These are phyloP conservation scores for Vigna trinervia DNA, from an alignment of 306 rosid genomes.

Conservation along the genomic window DNA sequence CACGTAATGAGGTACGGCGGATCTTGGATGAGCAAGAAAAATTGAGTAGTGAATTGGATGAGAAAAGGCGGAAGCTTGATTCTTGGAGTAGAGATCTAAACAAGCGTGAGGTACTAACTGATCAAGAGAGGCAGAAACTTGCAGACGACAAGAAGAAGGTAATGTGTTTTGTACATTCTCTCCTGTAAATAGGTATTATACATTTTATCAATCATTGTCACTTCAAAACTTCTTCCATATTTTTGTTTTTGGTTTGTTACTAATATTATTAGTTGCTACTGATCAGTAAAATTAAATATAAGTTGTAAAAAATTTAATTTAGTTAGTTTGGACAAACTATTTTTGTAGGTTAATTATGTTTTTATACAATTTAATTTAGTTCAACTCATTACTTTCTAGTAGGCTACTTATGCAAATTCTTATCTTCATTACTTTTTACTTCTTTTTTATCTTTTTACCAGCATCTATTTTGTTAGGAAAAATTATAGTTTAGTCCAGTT, in stretches of 20 bases:
- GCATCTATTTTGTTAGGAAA: no score
- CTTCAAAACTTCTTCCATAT: slow-evolving; percentile 10
- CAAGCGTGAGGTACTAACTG: slow-evolving; percentile 87
- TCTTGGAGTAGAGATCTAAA: slow-evolving; percentile 83
- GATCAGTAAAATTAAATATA: not conserved
- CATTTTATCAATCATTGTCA: slow-evolving; percentile 5
- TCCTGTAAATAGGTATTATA: not conserved
- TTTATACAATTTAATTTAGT: no score
- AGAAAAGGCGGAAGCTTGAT: slow-evolving; percentile 79
- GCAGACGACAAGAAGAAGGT: slow-evolving; percentile 92
- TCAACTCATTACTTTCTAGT: no score
- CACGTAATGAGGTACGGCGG: slow-evolving; percentile 68
- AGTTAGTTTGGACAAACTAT: no score
- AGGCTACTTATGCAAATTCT: no score
- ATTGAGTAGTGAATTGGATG: slow-evolving; percentile 75
- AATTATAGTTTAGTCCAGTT: no score
- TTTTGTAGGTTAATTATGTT: no score
- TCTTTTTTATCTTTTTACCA: no score
- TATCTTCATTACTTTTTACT: no score
- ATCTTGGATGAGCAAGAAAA: slow-evolving; percentile 86
- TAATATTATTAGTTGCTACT: slow-evolving; percentile 16
- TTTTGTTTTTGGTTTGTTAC: slow-evolving; percentile 20
- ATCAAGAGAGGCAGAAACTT: slow-evolving; percentile 85
- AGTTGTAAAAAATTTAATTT: no score
- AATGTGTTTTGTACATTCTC: slow-evolving; percentile 7